Evolutionary conservation across 2,329 filamentous ascomycete genomes (phyloP).

Genomic region (Fusarium buxicola): DNA sequence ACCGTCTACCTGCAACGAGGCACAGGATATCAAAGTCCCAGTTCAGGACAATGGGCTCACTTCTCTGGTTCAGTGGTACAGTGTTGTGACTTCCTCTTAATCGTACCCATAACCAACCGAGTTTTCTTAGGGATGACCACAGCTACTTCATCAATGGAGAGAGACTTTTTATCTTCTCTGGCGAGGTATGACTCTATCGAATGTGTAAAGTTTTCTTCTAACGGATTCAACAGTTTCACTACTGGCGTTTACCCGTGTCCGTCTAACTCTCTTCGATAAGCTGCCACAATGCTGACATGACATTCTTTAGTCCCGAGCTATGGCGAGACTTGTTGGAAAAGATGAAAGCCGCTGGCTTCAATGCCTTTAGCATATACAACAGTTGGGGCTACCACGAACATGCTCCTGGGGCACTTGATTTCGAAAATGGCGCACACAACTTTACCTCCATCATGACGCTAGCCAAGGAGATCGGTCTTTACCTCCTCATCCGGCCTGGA

Average conservation of each 20-base stretch:
- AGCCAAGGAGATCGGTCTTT: conserved; percentile 59
- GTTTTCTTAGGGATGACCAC: conserved; percentile 52
- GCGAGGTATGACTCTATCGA: conserved; percentile 47
- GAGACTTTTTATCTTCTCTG: conserved; percentile 57
- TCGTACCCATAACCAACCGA: neutral
- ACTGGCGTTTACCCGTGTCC: conserved; percentile 57
- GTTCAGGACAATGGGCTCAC: conserved; percentile 34
- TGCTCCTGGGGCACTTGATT: conserved; percentile 47
- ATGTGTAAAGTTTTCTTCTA: neutral
- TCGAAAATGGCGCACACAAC: conserved; percentile 55
- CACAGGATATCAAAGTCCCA: conserved; percentile 1
- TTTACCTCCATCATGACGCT: conserved; percentile 60
- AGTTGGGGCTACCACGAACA: conserved; percentile 57
- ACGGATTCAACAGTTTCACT: conserved; percentile 51
- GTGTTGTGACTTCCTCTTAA: fast-evolving
- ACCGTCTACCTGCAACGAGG: conserved; percentile 8
- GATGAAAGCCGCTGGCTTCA: conserved; percentile 57
- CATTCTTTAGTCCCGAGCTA: conserved; percentile 44
- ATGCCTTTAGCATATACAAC: conserved; percentile 57
- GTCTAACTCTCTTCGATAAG: neutral
- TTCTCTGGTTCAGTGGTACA: conserved; percentile 31
- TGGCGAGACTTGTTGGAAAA: conserved; percentile 58
- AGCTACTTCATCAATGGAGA: conserved; percentile 56
- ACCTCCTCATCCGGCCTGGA: conserved; percentile 62
- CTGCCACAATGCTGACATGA: neutral